phyloP scores from a whole-genome alignment of 2,329 filamentous ascomycete species.

The Aspergillus brunneoviolaceus region DNA sequence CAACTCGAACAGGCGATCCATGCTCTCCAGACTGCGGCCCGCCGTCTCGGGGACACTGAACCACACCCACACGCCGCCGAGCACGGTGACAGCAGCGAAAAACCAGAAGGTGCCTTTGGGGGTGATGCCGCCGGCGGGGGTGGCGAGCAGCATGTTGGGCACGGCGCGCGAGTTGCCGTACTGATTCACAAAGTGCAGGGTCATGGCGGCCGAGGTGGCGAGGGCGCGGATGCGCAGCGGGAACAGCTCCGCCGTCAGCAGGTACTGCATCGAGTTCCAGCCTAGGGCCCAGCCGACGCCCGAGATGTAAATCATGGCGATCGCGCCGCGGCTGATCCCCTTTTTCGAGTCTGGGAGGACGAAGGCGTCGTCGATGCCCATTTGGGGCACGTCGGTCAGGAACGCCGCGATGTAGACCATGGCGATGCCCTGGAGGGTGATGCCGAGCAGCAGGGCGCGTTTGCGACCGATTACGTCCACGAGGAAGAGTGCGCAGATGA shows the following conservation, averaged over 20 bases:
- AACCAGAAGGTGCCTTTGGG: conserved; percentile 73
- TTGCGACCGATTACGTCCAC: conserved; percentile 79
- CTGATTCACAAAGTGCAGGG: conserved; percentile 75
- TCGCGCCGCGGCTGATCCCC: conserved; percentile 60
- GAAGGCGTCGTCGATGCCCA: conserved; percentile 51
- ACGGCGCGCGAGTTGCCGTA: conserved; percentile 75
- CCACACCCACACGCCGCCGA: conserved; percentile 64
- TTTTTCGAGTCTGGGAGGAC: conserved; percentile 51
- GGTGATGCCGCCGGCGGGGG: conserved; percentile 42
- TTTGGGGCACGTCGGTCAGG: conserved; percentile 61
- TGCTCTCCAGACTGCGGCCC: conserved; percentile 57
- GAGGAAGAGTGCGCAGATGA: conserved; percentile 73
- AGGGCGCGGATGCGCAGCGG: conserved; percentile 71
- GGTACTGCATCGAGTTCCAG: conserved; percentile 77
- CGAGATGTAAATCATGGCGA: conserved; percentile 71
- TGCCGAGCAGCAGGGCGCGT: conserved; percentile 61
- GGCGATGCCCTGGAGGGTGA: conserved; percentile 58
- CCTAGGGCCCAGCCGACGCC: conserved; percentile 69
- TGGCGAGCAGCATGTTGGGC: conserved; percentile 67
- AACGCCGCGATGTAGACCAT: conserved; percentile 65
- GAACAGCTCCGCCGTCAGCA: conserved; percentile 76
- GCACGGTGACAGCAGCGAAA: conserved; percentile 66
- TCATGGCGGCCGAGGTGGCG: conserved; percentile 71
- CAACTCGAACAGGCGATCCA: conserved; percentile 70
- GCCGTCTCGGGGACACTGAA: conserved; percentile 66